A percentile compares a stretch with the other conserved stretches of the same genome.
Conservation (phyloP, 441 rosid genomes). For the Monsonia emarginata region DNA sequence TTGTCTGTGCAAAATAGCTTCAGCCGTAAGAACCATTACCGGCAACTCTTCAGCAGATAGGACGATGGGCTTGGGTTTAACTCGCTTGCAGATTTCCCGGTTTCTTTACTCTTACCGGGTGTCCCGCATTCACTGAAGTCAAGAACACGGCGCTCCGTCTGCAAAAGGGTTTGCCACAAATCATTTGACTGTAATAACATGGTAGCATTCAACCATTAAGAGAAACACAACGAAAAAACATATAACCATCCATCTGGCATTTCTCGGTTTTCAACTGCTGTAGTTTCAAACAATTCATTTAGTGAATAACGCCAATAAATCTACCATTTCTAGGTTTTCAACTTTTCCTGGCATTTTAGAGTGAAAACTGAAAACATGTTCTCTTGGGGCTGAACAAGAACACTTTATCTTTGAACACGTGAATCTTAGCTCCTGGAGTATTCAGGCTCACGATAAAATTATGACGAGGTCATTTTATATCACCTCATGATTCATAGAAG, state of each 20-base stretch:
- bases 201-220: too few species aligned
- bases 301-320: not conserved
- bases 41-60: conserved; percentile 72
- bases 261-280: too few species aligned
- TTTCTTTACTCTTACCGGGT: conserved; percentile 50
- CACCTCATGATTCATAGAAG: too few species aligned
- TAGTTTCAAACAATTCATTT: not conserved
- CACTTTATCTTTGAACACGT: not conserved
- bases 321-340: not conserved
- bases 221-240: too few species aligned
- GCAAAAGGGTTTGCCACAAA: conserved; percentile 15
- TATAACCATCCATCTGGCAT: too few species aligned
- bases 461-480: too few species aligned
- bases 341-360: too few species aligned
- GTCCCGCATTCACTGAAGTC: conserved; percentile 92
- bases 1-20: not conserved
- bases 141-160: conserved; percentile 68
- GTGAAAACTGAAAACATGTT: too few species aligned
- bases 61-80: conserved; percentile 60
- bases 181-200: too few species aligned
- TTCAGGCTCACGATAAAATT: too few species aligned
- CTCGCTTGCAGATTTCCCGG: conserved; percentile 28
- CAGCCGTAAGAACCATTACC: conserved; percentile 26
- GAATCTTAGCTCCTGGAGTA: too few species aligned
- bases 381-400: too few species aligned